Percentiles rank a stretch among this genome's conserved stretches.
Conservation (phyloP, 148 eudicot genomes). For the Dysphania ambrosioides region DNA sequence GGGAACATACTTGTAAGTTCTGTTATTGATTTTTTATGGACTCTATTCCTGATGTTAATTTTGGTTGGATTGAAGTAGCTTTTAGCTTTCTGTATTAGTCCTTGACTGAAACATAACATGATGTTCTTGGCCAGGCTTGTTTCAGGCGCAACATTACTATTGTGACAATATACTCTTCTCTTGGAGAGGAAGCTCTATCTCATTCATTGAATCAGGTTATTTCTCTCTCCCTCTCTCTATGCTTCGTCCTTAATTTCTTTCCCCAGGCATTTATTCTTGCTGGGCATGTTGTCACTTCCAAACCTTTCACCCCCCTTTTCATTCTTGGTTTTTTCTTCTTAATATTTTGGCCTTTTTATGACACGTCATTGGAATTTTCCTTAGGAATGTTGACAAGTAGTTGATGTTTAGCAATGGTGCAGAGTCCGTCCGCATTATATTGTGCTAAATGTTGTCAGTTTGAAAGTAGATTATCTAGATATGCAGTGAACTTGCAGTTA, state of each 20-base stretch:
- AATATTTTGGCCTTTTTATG: neutral
- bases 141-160: slow-evolving; percentile 96
- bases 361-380: neutral
- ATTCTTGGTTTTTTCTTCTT: neutral
- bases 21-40: neutral
- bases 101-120: slow-evolving; percentile 12
- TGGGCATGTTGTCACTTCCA: neutral
- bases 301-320: neutral
- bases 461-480: neutral
- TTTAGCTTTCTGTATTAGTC: neutral
- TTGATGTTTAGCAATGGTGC: neutral
- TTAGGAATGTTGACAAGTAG: neutral
- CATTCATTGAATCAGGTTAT: slow-evolving; percentile 89
- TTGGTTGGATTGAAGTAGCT: neutral
- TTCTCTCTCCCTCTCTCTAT: slow-evolving; percentile 18
- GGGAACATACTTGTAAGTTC: neutral
- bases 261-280: neutral
- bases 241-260: neutral
- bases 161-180: slow-evolving; percentile 88
- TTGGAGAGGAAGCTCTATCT: slow-evolving; percentile 90
- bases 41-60: neutral
- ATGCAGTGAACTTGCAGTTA: neutral
- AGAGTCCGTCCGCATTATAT: neutral
- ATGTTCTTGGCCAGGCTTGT: slow-evolving; percentile 59
- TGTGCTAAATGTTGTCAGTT: neutral